phyloP scores from a whole-genome alignment of 495 filamentous ascomycete species.

The Aspergillus conjunctus region DNA sequence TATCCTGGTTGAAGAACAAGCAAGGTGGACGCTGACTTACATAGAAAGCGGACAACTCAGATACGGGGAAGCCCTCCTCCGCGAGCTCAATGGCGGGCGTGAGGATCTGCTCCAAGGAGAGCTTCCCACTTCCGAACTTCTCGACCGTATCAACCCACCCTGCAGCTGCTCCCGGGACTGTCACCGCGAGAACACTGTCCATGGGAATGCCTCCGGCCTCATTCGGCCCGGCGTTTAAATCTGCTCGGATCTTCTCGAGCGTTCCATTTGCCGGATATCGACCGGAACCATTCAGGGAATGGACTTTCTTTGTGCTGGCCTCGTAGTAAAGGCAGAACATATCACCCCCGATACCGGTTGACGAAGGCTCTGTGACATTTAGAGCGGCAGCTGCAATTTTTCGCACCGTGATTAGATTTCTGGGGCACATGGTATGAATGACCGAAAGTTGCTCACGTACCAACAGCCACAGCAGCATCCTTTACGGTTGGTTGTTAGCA shows the following conservation, averaged over 20 bases:
- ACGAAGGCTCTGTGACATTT: conserved; percentile 91
- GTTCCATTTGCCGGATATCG: conserved; percentile 71
- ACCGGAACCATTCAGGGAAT: conserved; percentile 88
- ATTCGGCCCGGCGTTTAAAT: conserved; percentile 67
- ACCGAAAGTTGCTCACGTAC: conserved; percentile 32
- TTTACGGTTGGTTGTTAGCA: conserved; percentile 32
- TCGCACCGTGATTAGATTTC: background rate
- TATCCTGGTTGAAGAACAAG: background rate
- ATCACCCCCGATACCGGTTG: conserved; percentile 96
- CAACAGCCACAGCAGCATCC: conserved; percentile 94
- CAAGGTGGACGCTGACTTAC: conserved; percentile 52
- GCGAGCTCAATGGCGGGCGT: conserved; percentile 82
- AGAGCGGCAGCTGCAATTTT: conserved; percentile 67
- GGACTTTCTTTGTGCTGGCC: conserved; percentile 76
- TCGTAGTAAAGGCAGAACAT: conserved; percentile 97
- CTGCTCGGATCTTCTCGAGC: conserved; percentile 66
- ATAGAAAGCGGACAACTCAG: conserved; percentile 69
- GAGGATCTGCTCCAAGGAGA: conserved; percentile 77
- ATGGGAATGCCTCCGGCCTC: conserved; percentile 69
- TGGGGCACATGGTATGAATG: background rate
- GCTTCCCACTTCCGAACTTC: conserved; percentile 85
- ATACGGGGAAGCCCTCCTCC: conserved; percentile 88
- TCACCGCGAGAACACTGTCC: conserved; percentile 75
- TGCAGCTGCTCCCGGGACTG: conserved; percentile 86
- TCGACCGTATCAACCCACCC: conserved; percentile 94